Percentiles rank a stretch among this genome's conserved stretches.
These are phyloP conservation scores for Candida krabiensis DNA, from an alignment of 805 yeast species.

Conservation along the genomic window DNA sequence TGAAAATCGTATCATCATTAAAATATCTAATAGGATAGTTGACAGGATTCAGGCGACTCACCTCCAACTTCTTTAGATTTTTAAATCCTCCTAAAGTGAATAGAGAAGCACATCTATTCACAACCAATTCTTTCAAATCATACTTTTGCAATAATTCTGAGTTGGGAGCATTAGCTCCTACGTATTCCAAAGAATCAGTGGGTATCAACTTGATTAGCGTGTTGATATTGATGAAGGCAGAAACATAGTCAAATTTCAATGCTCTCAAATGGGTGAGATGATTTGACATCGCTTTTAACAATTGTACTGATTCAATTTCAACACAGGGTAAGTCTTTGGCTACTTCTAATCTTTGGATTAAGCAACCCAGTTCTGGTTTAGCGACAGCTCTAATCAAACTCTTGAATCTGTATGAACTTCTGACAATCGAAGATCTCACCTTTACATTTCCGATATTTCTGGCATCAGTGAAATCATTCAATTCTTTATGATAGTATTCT, in stretches of 20 bases:
- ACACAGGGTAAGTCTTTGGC: conserved; percentile 24
- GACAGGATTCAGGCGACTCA: conserved; percentile 10
- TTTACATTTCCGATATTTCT: conserved; percentile 12
- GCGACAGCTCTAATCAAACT: conserved; percentile 20
- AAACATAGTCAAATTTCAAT: conserved; percentile 19
- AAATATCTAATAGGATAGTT: conserved; percentile 14
- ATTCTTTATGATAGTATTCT: conserved; percentile 23
- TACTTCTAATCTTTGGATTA: conserved; percentile 21
- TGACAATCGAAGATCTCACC: conserved; percentile 20
- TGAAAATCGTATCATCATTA: conserved; percentile 8
- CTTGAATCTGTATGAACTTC: conserved; percentile 24
- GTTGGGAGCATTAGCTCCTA: conserved; percentile 16
- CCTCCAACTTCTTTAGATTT: conserved; percentile 11
- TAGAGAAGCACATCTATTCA: conserved; percentile 2
- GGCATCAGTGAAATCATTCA: conserved; percentile 14
- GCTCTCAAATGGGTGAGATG: conserved; percentile 14
- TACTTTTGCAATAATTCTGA: neutral
- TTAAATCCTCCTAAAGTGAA: conserved; percentile 8
- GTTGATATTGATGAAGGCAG: conserved; percentile 21
- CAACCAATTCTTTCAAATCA: conserved; percentile 8
- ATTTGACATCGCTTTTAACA: conserved; percentile 16
- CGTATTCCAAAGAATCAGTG: conserved; percentile 4
- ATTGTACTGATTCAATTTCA: conserved; percentile 20
- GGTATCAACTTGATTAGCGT: conserved; percentile 10
- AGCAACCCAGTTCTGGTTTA: conserved; percentile 5